Evolutionary conservation across 371 early-diverging fungal species (phyloP).

Genomic region (Parasitella parasitica): DNA sequence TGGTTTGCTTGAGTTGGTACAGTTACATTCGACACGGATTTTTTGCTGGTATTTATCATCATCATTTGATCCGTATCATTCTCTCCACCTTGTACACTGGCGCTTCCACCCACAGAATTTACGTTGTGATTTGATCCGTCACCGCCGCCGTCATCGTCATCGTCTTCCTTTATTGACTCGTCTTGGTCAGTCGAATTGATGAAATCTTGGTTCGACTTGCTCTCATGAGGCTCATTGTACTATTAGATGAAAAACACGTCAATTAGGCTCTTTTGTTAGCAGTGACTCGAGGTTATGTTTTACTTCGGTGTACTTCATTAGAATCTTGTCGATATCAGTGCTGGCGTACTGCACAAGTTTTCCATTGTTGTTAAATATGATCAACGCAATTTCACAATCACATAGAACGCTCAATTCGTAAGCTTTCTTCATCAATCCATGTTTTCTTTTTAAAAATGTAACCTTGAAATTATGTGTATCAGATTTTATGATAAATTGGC

Average conservation of each 20-base stretch:
- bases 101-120: not conserved
- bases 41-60: slow-evolving; percentile 9
- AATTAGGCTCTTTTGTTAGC: not conserved
- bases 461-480: not conserved
- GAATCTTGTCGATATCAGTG: slow-evolving; percentile 88
- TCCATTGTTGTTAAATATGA: slow-evolving; percentile 89
- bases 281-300: not conserved
- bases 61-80: slow-evolving; percentile 9
- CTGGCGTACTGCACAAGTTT: slow-evolving; percentile 93
- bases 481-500: not conserved
- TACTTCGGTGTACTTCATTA: slow-evolving; percentile 91
- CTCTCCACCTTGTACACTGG: not conserved
- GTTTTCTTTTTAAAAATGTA: slow-evolving; percentile 24
- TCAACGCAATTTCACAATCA: slow-evolving; percentile 94
- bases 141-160: slow-evolving; percentile 5
- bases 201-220: slow-evolving; percentile 46
- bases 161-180: slow-evolving; percentile 23
- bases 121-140: not conserved
- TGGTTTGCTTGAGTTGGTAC: slow-evolving; percentile 22
- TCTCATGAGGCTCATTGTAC: slow-evolving; percentile 50
- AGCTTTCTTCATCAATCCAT: slow-evolving; percentile 98
- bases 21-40: slow-evolving; percentile 21
- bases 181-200: slow-evolving; percentile 21
- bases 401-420: slow-evolving; percentile 97
- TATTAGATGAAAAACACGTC: slow-evolving; percentile 2